Evolutionary conservation across 352 stramenopile genomes (phyloP), one percentile per base, ranked within the genome.

Genomic region (Globisporangium splendens): DNA sequence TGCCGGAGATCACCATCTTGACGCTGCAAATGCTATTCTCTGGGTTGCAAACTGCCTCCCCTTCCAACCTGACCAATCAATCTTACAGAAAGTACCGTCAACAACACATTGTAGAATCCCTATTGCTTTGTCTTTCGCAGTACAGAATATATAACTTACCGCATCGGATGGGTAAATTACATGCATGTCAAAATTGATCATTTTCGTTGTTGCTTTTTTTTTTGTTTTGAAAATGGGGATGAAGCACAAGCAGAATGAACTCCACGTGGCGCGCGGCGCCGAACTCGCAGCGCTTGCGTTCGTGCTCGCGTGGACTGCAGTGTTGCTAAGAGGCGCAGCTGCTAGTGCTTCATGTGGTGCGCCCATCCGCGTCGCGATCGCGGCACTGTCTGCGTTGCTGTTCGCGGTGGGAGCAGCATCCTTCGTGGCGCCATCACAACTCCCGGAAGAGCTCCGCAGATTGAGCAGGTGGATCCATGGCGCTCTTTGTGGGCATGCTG

Each of bases 1-100:
- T 87, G 17, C 77, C 77, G 1, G 79, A 86, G 60, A 91, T 69
- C 69, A 83, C 79, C 81, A 91, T 91, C 46, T 59, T 69, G 46
- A 65, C 39, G 28, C 28, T 44, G 12, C 39, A 44, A 44, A 44
- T 18, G 39, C 39, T 44, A 18, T n/a, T 49, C 17, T 39, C 24
- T 50, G 22, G 28, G 28, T 35, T 10, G 5, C 3, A 58, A 57
- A 58, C 50, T 41, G 52, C 22, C 22, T 12, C 46, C 20, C 15
- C 52, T 13, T 21, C 22, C 21, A 24, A 17, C 21, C 17, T 31
- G 20, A 54, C 49, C 49, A 54, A 54, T 41, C 49, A 44, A 54
- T 54, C 39, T 41, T n/a, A 15, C 0, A 24, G n/a, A 8, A 14
- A 46, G 31, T 43, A 54, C 48, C 28, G 48, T n/a, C 28, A 17